Base-by-base conservation (phyloP, 2,329 filamentous ascomycete species). In the Cladosporium colombiae region DNA sequence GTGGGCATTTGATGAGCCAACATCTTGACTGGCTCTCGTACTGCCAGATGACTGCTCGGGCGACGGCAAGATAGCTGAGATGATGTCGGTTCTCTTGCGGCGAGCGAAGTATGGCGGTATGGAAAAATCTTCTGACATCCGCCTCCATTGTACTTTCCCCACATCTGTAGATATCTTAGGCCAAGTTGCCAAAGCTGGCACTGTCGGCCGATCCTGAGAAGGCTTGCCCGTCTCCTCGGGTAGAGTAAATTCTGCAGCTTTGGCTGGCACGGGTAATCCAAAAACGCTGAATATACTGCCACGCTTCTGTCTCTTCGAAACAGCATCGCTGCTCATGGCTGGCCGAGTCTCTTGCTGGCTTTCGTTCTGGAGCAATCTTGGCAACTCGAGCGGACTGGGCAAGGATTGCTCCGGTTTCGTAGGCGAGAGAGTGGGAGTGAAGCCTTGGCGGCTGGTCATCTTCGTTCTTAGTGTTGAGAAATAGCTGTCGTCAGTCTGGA, bases 201-300 rank as follows among this genome's bases (percentile, higher is more conserved):
- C 18, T 4, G 33, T 31, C 2, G 60, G 23, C 2, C 8, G 6
- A 31, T 55, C 49, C 3, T 25, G 31, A 37, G 60, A 23, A 10
- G 13, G 2, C 5, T 14, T 29, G 31, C 40, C 33, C 16, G n/a
- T 8, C 1, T 29, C 44, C 2, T 55, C 60, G 2, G 33, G 49
- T 14, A 14, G 8, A n/a, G 5, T 33, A 6, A 18, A 3, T 21
- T 25, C 44, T 37, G 52, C 11, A 14, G 14, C 52, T 52, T 64
- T 64, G 14, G 11, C 23, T 16, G 61, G 23, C 6, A 62, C 62
- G 7, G 60, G 63, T 62, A 68, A 67, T 1, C 69, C 65, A 18
- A 72, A 72, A 1, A 71, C 31, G 21, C 62, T 67, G 59, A 70
- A 68, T 4, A 72, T 63, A 11, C 67, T 62, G 31, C 68, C 70